Base-by-base conservation (phyloP, 495 filamentous ascomycete species). In the Penicillium ucsense region DNA sequence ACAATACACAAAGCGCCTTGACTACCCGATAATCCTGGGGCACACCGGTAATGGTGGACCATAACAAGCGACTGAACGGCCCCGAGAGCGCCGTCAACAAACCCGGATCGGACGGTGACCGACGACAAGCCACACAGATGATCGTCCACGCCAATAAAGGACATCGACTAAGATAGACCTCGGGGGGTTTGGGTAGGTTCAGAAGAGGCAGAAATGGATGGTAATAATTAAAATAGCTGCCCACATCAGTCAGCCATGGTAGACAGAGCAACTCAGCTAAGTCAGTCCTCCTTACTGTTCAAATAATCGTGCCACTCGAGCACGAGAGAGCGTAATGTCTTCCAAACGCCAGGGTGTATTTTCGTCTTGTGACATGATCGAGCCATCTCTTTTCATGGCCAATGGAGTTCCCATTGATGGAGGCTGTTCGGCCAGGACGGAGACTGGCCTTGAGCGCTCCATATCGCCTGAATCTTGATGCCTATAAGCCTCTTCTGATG, bases 61-160 rank as follows among this genome's bases (percentile, higher is more conserved):
- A 95, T 10, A 94, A 69, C 34, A 92, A 67, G 39, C 82, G 72
- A 32, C 82, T 87, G 47, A 94, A 70, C 6, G 87, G 88, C 1
- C 72, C 78, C 3, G 86, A 80, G 1, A 96, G 71, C 35, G 79
- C 76, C 9, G 75, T 79, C 30, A 95, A 68, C 20, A 91, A 75
- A n/a, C 71, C 70, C 0, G 83, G 78, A 41, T 91, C 86, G 1
- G 71, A 68, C 31, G 73, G 71, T 49, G 81, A 89, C 30, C 86
- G 82, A 36, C 90, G 80, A 42, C 86, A 81, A 10, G 88, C 90
- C 49, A 94, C 81, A 36, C 84, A 80, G 41, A 94, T 76, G 43
- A 95, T 86, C 43, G 82, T 77, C 89, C 89, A 96, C 56, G 90
- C 92, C 6, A 94, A 77, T 29, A 95, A 67, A 27, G 82, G 81